phyloP scores from a whole-genome alignment of 164 flowering plant species.

The Magnolia sinica region DNA sequence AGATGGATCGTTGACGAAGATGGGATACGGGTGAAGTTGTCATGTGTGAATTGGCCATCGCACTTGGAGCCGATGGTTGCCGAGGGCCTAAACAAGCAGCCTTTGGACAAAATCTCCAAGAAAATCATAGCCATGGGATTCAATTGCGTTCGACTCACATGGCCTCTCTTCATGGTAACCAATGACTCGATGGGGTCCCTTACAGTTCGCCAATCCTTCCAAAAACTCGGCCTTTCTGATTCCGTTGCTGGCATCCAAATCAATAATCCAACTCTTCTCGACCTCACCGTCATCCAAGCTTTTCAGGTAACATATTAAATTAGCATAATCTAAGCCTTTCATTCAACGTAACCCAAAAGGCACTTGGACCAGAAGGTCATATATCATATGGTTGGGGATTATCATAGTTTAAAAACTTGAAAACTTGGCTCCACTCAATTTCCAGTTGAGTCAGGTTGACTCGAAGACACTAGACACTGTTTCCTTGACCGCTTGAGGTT shows the following conservation, averaged over 20 bases:
- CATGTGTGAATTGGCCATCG: constrained; percentile 79
- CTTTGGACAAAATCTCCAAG: constrained; percentile 55
- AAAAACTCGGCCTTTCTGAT: constrained; percentile 51
- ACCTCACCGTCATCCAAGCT: constrained; percentile 63
- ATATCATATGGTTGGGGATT: no score
- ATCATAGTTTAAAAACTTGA: no score
- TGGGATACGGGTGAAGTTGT: constrained; percentile 67
- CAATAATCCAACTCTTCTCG: constrained; percentile 68
- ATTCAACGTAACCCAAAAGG: neutral
- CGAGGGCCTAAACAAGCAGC: constrained; percentile 86
- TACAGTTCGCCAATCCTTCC: constrained; percentile 71
- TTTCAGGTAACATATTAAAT: constrained; percentile 43
- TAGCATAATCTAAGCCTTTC: no score
- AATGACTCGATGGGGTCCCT: constrained; percentile 48
- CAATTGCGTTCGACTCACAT: constrained; percentile 86
- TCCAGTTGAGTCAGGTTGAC: no score
- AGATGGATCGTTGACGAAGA: constrained; percentile 79
- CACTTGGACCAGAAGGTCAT: neutral
- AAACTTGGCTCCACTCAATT: no score
- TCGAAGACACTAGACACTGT: neutral
- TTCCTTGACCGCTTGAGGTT: neutral
- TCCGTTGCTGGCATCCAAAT: constrained; percentile 54
- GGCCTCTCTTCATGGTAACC: constrained; percentile 69
- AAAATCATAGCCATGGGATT: constrained; percentile 56
- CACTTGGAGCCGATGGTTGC: constrained; percentile 75